Evolutionary conservation across 768 basidiomycete species (phyloP), one percentile per base, ranked within the genome.

Genomic region (Fomitopsis pulvina): DNA sequence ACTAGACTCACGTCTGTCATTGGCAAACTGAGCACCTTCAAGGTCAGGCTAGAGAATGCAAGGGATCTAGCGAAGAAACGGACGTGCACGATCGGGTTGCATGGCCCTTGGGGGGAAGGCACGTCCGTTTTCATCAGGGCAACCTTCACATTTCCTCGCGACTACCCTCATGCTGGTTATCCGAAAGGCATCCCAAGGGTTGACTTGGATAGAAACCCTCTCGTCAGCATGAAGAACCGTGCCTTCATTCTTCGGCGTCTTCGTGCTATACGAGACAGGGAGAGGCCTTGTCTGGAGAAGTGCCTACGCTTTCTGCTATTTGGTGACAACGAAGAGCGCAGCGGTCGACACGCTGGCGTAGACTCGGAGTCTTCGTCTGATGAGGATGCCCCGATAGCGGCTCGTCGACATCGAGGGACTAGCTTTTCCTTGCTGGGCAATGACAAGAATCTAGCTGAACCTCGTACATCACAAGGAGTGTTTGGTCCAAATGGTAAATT

Each of bases 81-180:
- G 9, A 85, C 81, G 12, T 89, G 90, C 57, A 92, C 91, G 1
- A 73, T 96, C 41, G 88, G 91, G 3, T 70, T 97, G 38, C 82
- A 90, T 54, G 90, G 90, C 2, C 92, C 92, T 2, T 94, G 92
- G 92, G 91, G 88, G n/a, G 86, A 85, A 49, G 79, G 77, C 0
- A 85, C 83, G 10, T 85, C 83, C 18, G 86, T 87, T 6, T 93
- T 91, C 68, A 82, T 93, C 51, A 83, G 94, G 0, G 78, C 95
- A 24, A 85, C 88, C 1, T 94, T 96, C 69, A 83, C 80, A 1
- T 97, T 97, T 60, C 93, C 95, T 0, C 74, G 80, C 21, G 79
- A 79, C 38, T 98, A 98, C 61, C 87, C 89, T 0, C 73, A 80
- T 5, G 74, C 75, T 0, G 56, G 55, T 1, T 70, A 81, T 57